A percentile compares a stretch with the other conserved stretches of the same genome.
Conservation (phyloP, 805 yeast genomes). For the Suhomyces sp. region DNA sequence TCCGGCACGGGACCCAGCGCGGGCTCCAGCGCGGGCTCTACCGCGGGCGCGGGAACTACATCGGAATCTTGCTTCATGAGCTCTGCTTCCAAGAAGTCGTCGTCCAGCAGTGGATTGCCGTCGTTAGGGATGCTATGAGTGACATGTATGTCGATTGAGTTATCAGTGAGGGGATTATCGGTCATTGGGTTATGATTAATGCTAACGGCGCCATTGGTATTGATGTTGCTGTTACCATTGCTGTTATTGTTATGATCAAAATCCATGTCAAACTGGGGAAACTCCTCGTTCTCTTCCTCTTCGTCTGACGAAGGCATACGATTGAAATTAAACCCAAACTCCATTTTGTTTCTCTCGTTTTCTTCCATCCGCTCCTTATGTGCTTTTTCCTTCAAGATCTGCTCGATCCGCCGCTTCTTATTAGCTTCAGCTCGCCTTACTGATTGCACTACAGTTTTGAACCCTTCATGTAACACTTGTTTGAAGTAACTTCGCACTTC, state of each 20-base stretch:
- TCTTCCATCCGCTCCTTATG: slow-evolving; percentile 27
- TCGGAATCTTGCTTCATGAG: background rate
- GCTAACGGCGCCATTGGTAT: background rate
- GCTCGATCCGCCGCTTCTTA: slow-evolving; percentile 12
- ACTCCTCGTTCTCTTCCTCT: slow-evolving; percentile 6
- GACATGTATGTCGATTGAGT: background rate
- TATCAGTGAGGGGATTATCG: background rate
- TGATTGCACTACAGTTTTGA: slow-evolving; percentile 30
- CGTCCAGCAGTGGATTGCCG: background rate
- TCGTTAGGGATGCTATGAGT: background rate
- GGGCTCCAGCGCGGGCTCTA: background rate
- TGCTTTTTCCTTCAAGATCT: slow-evolving; percentile 16
- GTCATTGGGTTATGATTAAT: background rate
- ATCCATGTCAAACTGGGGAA: slow-evolving; percentile 4
- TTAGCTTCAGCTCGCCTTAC: slow-evolving; percentile 25
- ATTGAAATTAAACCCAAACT: slow-evolving; percentile 29
- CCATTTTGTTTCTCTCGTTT: slow-evolving; percentile 25
- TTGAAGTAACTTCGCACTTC: slow-evolving; percentile 23
- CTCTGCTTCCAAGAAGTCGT: background rate
- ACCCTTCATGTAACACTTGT: slow-evolving; percentile 22
- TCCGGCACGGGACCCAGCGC: background rate
- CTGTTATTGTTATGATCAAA: background rate
- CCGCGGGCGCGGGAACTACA: background rate
- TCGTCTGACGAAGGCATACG: slow-evolving; percentile 13
- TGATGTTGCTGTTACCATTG: background rate